Percentiles rank a stretch among this genome's conserved stretches.
Evolutionary conservation across 768 basidiomycete genomes (phyloP).

Genomic region (Kwoniella mangroviensis): DNA sequence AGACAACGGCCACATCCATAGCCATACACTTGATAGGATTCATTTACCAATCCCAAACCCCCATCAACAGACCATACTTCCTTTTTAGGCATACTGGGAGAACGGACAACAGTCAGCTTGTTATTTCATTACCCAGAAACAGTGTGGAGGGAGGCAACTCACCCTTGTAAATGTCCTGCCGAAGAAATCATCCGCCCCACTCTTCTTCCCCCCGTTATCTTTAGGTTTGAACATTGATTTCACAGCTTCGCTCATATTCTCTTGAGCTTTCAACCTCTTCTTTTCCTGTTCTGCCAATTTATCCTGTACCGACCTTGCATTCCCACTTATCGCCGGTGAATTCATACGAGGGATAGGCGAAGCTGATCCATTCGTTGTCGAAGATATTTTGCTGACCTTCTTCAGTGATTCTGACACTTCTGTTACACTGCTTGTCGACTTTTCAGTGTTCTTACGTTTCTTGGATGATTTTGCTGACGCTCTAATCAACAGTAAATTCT

Average conservation of each 20-base stretch:
- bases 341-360: conserved; percentile 5
- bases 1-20: too few relatives aligned
- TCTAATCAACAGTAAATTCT: conserved; percentile 31
- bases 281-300: conserved; percentile 80
- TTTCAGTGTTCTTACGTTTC: conserved; percentile 35
- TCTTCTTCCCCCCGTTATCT: conserved; percentile 59
- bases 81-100: not conserved
- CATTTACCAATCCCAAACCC: too few relatives aligned
- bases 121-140: not conserved
- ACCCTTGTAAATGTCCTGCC: conserved; percentile 91
- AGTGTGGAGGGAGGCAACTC: conserved; percentile 54
- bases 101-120: not conserved
- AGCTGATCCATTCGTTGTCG: not conserved
- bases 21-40: too few relatives aligned
- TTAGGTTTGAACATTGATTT: conserved; percentile 75
- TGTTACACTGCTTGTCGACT: conserved; percentile 4
- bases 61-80: too few relatives aligned
- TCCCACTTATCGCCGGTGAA: conserved; percentile 10
- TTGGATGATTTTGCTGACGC: conserved; percentile 47
- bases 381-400: not conserved
- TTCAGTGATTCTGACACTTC: conserved; percentile 9
- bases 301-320: conserved; percentile 67
- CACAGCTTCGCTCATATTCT: conserved; percentile 82
- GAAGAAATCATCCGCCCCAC: conserved; percentile 83
- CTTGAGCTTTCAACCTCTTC: conserved; percentile 68